phyloP scores from a whole-genome alignment of 1,284 basidiomycete species.

The Singerocomus rubriflavus region DNA sequence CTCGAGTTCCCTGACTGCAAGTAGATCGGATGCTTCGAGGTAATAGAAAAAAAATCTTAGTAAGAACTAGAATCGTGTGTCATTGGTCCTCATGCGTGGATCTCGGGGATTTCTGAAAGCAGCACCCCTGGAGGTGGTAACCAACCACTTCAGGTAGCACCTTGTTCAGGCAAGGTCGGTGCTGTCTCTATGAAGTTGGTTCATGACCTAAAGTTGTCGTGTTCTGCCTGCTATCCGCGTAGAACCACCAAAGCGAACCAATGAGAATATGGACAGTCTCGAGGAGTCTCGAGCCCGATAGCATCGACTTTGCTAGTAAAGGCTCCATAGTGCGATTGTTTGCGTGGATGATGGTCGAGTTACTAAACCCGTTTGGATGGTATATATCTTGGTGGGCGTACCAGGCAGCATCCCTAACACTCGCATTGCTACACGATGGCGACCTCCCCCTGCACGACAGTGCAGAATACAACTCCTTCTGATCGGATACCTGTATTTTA shows the following conservation, averaged over 20 bases:
- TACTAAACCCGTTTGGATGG: slow-evolving; percentile 5
- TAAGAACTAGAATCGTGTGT: neutral
- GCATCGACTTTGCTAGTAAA: neutral
- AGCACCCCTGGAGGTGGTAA: neutral
- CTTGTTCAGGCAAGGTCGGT: slow-evolving; percentile 19
- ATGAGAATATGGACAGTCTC: neutral
- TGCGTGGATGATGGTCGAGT: neutral
- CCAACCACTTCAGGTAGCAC: neutral
- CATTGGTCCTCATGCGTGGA: neutral
- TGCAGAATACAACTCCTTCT: slow-evolving; percentile 11
- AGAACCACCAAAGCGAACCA: neutral
- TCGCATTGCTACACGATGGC: slow-evolving; percentile 22
- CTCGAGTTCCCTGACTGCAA: slow-evolving; percentile 63
- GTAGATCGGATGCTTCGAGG: slow-evolving; percentile 14
- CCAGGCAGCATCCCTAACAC: neutral
- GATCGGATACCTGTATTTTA: slow-evolving; percentile 5
- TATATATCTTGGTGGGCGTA: slow-evolving; percentile 1
- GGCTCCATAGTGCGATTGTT: neutral
- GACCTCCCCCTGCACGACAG: slow-evolving; percentile 31
- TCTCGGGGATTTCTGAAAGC: neutral
- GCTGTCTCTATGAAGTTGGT: slow-evolving; percentile 1
- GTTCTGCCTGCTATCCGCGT: slow-evolving; percentile 1
- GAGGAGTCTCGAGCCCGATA: neutral
- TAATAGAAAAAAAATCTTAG: neutral
- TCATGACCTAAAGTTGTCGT: neutral